phyloP scores from a whole-genome alignment of 2,329 filamentous ascomycete species.

The Apiospora arundinis region DNA sequence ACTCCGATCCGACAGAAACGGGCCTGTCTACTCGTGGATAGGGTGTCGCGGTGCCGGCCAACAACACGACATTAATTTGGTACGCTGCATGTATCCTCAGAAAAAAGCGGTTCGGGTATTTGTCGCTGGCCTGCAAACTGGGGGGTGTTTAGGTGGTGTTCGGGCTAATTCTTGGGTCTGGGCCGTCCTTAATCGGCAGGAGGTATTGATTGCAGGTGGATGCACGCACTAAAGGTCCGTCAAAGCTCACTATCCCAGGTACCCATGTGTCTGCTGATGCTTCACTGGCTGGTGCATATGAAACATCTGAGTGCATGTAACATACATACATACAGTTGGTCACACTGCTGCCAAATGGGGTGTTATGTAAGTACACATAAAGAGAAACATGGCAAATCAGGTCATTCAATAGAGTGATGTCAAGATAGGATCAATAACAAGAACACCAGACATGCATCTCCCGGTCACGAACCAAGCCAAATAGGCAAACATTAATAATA shows the following conservation, averaged over 20 bases:
- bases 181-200: background rate
- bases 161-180: background rate
- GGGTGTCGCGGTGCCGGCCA: background rate
- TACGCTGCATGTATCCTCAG: background rate
- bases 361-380: background rate
- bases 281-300: background rate
- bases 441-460: background rate
- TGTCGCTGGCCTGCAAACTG: background rate
- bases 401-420: background rate
- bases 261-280: background rate
- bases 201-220: no score
- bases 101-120: background rate
- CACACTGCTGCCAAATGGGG: background rate
- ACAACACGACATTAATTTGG: slow-evolving; percentile 1
- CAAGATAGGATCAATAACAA: background rate
- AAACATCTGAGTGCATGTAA: slow-evolving; percentile 11
- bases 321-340: background rate
- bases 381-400: slow-evolving; percentile 4
- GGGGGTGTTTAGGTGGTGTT: background rate
- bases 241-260: background rate
- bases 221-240: slow-evolving; percentile 4
- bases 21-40: background rate
- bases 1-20: background rate
- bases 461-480: background rate
- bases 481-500: no score